A percentile compares a stretch with the other conserved stretches of the same genome.
These are phyloP conservation scores for Elaphomyces granulatus DNA, from an alignment of 495 filamentous ascomycete genomes.

Conservation along the genomic window DNA sequence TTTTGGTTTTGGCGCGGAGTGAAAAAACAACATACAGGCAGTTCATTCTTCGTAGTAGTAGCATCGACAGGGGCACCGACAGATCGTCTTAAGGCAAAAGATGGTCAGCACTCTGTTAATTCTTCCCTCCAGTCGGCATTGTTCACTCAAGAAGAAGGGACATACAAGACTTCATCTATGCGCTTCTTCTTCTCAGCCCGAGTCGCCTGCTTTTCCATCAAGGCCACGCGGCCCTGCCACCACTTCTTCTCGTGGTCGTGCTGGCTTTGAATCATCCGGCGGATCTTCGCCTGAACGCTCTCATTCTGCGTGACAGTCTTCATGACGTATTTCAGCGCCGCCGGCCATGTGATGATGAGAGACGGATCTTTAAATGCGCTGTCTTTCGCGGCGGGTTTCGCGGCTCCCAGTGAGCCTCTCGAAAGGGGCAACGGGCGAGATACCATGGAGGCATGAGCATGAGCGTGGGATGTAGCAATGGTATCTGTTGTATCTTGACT, in stretches of 20 bases:
- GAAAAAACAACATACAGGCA: conserved; percentile 18
- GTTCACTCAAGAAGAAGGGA: not conserved
- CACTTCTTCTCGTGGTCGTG: conserved; percentile 50
- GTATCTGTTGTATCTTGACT: conserved; percentile 1
- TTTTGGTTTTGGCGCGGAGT: not conserved
- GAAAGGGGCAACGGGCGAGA: conserved; percentile 4
- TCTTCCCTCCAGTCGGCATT: conserved; percentile 4
- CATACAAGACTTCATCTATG: conserved; percentile 37
- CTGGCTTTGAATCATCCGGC: conserved; percentile 47
- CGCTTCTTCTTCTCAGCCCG: conserved; percentile 37
- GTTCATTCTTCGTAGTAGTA: conserved; percentile 13
- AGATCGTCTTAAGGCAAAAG: conserved; percentile 16
- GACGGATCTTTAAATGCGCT: conserved; percentile 28
- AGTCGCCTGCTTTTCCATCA: conserved; percentile 35
- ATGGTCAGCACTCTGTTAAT: not conserved
- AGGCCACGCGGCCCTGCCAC: conserved; percentile 39
- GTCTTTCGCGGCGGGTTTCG: not conserved
- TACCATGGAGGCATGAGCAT: conserved; percentile 3
- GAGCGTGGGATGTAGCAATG: conserved; percentile 6
- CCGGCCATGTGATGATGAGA: conserved; percentile 49
- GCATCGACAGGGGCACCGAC: conserved; percentile 27
- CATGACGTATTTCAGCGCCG: conserved; percentile 47
- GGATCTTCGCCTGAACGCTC: conserved; percentile 21
- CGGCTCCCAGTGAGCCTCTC: not conserved
- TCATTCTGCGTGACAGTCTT: conserved; percentile 40